phyloP scores from a whole-genome alignment of 352 stramenopile genomes.

The Pythium utonaiense region DNA sequence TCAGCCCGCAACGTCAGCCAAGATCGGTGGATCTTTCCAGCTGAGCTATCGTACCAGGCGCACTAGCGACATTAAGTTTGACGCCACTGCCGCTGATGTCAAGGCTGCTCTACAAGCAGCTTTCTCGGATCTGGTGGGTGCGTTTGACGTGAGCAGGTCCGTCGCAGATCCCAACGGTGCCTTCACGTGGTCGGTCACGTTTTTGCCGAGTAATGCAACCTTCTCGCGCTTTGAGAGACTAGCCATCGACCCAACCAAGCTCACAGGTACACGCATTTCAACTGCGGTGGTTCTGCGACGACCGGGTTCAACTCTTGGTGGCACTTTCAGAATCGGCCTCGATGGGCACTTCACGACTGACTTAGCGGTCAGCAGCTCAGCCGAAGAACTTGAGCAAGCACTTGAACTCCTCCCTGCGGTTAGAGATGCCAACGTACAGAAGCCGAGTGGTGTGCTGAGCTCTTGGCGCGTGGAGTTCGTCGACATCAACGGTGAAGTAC shows the following conservation, averaged over 20 bases:
- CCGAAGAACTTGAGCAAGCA: conserved; percentile 25
- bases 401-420: conserved; percentile 18
- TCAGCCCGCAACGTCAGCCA: conserved; percentile 23
- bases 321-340: conserved; percentile 27
- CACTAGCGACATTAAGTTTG: conserved; percentile 40
- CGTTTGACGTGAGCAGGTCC: conserved; percentile 29
- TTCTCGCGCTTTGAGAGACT: conserved; percentile 22
- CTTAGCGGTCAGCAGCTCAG: conserved; percentile 13
- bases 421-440: conserved; percentile 16
- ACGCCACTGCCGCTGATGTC: conserved; percentile 35
- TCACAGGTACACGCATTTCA: conserved; percentile 20
- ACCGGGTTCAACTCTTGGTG: conserved; percentile 20
- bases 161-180: conserved; percentile 28
- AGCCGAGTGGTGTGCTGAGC: conserved; percentile 1
- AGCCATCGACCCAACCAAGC: conserved; percentile 17
- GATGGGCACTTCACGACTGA: conserved; percentile 18
- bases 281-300: conserved; percentile 6
- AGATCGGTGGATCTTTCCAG: conserved; percentile 32
- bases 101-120: conserved; percentile 29
- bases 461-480: conserved; percentile 31
- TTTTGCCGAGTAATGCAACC: conserved; percentile 13
- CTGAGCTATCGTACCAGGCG: conserved; percentile 31
- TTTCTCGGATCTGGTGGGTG: conserved; percentile 17
- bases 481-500: conserved; percentile 13
- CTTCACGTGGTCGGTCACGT: conserved; percentile 38